Percentiles rank a stretch among this genome's conserved stretches.
Evolutionary conservation across 1,284 basidiomycete species (phyloP).

Genomic region (Hemileia vastatrix): DNA sequence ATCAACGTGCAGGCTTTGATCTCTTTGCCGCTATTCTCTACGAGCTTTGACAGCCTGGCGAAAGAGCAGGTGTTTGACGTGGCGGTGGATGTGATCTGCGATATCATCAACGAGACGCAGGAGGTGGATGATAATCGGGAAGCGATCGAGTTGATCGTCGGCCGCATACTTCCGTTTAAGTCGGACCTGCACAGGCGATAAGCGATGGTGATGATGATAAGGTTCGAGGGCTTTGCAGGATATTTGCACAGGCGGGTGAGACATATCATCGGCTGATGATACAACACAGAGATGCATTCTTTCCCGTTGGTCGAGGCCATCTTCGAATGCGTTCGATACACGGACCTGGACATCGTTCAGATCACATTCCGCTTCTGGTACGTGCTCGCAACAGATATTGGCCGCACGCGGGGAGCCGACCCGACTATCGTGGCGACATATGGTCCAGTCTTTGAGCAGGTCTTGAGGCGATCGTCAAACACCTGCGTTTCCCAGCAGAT

Average conservation of each 20-base stretch:
- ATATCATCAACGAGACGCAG: conserved; percentile 94
- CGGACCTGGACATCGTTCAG: conserved; percentile 88
- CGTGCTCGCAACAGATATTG: conserved; percentile 70
- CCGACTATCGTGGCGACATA: conserved; percentile 37
- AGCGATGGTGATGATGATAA: conserved; percentile 56
- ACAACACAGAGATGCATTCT: conserved; percentile 76
- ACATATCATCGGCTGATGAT: conserved; percentile 82
- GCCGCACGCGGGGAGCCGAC: conserved; percentile 33
- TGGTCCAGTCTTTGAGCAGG: conserved; percentile 50
- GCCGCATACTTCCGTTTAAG: conserved; percentile 63
- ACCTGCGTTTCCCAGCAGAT: conserved; percentile 74
- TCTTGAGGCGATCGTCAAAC: conserved; percentile 72
- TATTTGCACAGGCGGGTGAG: conserved; percentile 93
- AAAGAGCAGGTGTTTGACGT: conserved; percentile 82
- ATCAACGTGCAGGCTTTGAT: conserved; percentile 59
- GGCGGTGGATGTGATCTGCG: conserved; percentile 83
- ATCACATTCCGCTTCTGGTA: conserved; percentile 99
- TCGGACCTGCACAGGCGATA: conserved; percentile 51
- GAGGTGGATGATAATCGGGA: conserved; percentile 88
- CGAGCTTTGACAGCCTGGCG: conserved; percentile 69
- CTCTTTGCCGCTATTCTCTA: conserved; percentile 70
- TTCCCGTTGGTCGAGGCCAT: conserved; percentile 87
- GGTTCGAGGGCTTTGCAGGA: conserved; percentile 76
- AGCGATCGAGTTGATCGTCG: conserved; percentile 76
- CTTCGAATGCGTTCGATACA: conserved; percentile 78